Conservation (phyloP, 805 yeast species). For the Saccharomycopsis malanga region DNA sequence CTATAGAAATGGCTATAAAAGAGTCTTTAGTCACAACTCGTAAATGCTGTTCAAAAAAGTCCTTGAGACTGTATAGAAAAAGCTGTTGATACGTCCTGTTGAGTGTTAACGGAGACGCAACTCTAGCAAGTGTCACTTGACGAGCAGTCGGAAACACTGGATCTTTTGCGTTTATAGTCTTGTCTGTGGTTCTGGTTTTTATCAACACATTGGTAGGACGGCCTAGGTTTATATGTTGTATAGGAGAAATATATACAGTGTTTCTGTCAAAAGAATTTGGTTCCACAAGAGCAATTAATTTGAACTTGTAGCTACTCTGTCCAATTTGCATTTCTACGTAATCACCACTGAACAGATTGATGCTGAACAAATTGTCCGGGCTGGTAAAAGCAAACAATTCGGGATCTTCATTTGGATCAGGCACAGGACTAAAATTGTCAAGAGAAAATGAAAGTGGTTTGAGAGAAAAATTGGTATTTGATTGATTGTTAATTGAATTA, state of each 20-base stretch:
- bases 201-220: constrained; percentile 23
- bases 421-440: constrained; percentile 14
- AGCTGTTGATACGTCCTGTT: constrained; percentile 55
- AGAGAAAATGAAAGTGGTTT: constrained; percentile 2
- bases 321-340: constrained; percentile 33
- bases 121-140: constrained; percentile 56
- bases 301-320: background rate
- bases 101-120: constrained; percentile 63
- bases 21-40: constrained; percentile 63
- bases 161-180: background rate
- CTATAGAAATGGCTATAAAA: constrained; percentile 70
- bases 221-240: constrained; percentile 45
- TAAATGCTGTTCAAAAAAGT: constrained; percentile 48
- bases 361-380: constrained; percentile 42
- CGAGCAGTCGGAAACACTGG: constrained; percentile 35
- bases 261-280: constrained; percentile 43
- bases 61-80: constrained; percentile 53
- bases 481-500: background rate
- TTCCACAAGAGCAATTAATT: constrained; percentile 46
- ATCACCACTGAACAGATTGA: constrained; percentile 69
- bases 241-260: constrained; percentile 54
- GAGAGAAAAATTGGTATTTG: too few relatives aligned
- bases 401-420: constrained; percentile 35
- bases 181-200: background rate
- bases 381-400: constrained; percentile 41